Evolutionary conservation across 164 flowering plant genomes (phyloP).

Genomic region (Stephania cephalantha): DNA sequence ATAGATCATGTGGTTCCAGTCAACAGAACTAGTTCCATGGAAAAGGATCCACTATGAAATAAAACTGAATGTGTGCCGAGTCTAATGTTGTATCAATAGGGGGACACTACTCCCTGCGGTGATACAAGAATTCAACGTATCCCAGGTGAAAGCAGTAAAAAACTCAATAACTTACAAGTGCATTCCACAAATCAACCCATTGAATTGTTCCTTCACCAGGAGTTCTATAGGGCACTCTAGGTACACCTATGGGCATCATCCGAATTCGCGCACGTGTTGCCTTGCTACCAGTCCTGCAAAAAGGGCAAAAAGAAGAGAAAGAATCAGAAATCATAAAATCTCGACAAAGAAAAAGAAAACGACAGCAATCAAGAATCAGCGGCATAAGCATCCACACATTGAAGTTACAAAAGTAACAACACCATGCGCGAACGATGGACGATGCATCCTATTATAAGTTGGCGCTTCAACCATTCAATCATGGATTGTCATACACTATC

Average conservation of each 20-base stretch:
- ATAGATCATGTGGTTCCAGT: neutral
- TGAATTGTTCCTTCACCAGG: conserved; percentile 83
- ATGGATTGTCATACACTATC: neutral
- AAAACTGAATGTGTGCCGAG: no score
- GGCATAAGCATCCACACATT: neutral
- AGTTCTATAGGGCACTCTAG: conserved; percentile 65
- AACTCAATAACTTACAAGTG: conserved; percentile 57
- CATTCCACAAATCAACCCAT: conserved; percentile 92
- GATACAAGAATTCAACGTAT: neutral
- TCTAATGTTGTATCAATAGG: neutral
- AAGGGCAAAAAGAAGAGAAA: neutral
- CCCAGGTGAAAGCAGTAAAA: neutral
- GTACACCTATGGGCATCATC: conserved; percentile 95
- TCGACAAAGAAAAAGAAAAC: neutral
- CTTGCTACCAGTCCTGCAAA: conserved; percentile 39
- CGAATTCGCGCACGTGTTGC: conserved; percentile 38
- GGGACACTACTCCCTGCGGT: neutral
- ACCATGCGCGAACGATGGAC: neutral
- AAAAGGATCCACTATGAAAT: neutral
- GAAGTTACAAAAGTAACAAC: neutral
- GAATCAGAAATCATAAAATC: neutral
- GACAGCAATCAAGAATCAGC: neutral
- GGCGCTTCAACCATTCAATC: neutral
- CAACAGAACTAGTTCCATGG: neutral
- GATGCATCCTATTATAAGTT: neutral